Evolutionary conservation across 2,329 filamentous ascomycete species (phyloP).

Genomic region (Fusarium sp.): DNA sequence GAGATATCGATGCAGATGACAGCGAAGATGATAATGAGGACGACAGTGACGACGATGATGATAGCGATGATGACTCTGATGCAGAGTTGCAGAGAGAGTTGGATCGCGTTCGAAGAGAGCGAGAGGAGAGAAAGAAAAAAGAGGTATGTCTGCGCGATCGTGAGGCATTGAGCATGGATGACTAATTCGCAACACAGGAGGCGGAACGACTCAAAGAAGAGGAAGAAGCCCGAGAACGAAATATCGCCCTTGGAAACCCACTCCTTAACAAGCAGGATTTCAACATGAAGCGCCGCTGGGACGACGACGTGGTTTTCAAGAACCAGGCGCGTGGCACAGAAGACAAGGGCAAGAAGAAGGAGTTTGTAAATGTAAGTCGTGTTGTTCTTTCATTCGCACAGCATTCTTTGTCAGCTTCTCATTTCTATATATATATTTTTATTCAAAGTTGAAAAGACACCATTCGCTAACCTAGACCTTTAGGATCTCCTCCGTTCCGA

Average conservation of each 20-base stretch:
- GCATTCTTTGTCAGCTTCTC: constrained; percentile 2
- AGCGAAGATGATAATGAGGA: constrained; percentile 72
- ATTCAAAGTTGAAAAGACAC: constrained; percentile 2
- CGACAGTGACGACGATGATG: constrained; percentile 62
- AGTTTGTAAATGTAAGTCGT: constrained; percentile 90
- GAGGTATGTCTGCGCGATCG: constrained; percentile 47
- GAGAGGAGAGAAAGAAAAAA: constrained; percentile 59
- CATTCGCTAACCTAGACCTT: constrained; percentile 39
- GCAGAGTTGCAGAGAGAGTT: constrained; percentile 92
- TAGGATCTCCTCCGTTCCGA: constrained; percentile 91
- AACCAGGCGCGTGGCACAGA: constrained; percentile 97
- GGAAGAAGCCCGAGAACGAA: constrained; percentile 84
- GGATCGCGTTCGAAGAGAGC: constrained; percentile 90
- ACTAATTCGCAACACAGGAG: constrained; percentile 66
- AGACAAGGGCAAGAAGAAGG: constrained; percentile 87
- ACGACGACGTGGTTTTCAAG: constrained; percentile 99
- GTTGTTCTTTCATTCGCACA: constrained; percentile 6
- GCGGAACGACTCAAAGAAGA: constrained; percentile 84
- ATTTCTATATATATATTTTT: constrained; percentile 5
- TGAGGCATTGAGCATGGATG: background rate
- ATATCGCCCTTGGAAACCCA: constrained; percentile 94
- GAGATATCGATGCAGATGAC: constrained; percentile 84
- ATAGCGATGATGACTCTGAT: constrained; percentile 67
- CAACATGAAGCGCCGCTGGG: constrained; percentile 92
- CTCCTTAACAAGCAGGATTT: constrained; percentile 91